Base-by-base conservation (phyloP, 1,284 basidiomycete species). In the Macrocystidia cucumis region DNA sequence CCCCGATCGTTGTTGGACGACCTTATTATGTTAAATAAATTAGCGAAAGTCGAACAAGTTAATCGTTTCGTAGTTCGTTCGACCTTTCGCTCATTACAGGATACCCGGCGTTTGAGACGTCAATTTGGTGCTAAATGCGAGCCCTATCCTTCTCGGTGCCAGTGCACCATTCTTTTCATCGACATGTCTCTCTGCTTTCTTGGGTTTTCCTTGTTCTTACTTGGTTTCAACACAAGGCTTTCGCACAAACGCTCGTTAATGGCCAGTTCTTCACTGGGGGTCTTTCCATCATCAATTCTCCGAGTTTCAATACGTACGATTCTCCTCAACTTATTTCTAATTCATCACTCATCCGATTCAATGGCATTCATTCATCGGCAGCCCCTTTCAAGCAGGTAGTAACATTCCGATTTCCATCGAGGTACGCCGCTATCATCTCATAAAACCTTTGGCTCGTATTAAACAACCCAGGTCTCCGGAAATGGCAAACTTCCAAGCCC, bases 271-370 rank as follows among this genome's bases (percentile, higher is more conserved):
- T 63, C 46, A 70, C 69, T 4, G 54, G 63, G 35, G 69, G 65
- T 3, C 57, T 75, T n/a, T 56, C 69, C 7, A 67, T 72, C 35
- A 57, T 71, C 23, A 61, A 72, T 47, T 55, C 64, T 2, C 72
- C 69, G 4, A 50, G 53, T 37, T 54, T 62, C 13, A 56, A 60
- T 29, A 64, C 61, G 69, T 72, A 39, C 40, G 65, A 41, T 9
- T 19, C 25, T 32, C 26, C 27, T 9, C 12, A 9, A 27, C 26
- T 16, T 28, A 14, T 20, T 1, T 9, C 19, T 27, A 21, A 12
- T 25, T 26, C 28, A 13, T 17, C 17, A 9, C 30, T 58, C 22
- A 34, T 45, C 20, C 41, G 49, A n/a, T n/a, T n/a, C n/a, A n/a
- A n/a, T n/a, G n/a, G n/a, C n/a, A n/a, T n/a, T n/a, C n/a, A n/a